Evolutionary conservation across 179 eudicot genomes (phyloP).

Genomic region (Spinacia oleracea): DNA sequence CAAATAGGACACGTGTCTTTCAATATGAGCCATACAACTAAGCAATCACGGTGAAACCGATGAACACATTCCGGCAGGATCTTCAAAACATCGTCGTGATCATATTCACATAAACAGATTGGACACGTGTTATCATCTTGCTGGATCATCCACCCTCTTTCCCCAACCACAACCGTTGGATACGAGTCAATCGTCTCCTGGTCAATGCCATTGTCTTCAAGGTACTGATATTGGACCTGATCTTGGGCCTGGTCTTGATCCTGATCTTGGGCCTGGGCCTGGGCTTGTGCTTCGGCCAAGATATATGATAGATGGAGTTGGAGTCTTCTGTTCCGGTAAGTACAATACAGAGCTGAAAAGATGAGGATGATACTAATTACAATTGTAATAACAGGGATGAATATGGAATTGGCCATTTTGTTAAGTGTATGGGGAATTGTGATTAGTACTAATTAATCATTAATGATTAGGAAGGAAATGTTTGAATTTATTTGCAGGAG

Average conservation of each 20-base stretch:
- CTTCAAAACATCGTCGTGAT: constrained; percentile 13
- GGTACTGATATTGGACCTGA: neutral
- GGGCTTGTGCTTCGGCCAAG: neutral
- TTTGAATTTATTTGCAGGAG: neutral
- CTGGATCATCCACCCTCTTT: constrained; percentile 4
- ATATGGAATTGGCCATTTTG: too few species aligned
- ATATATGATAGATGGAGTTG: neutral
- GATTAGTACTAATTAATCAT: too few species aligned
- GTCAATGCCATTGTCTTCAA: constrained; percentile 26
- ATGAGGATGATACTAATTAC: neutral
- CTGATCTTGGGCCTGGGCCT: constrained; percentile 9
- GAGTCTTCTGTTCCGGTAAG: neutral
- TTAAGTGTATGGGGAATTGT: too few species aligned
- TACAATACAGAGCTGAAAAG: neutral
- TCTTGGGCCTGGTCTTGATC: too few species aligned
- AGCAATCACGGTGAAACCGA: constrained; percentile 30
- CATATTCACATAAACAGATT: constrained; percentile 30
- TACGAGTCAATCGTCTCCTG: constrained; percentile 27
- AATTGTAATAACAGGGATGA: too few species aligned
- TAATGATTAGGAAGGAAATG: neutral
- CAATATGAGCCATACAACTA: constrained; percentile 25
- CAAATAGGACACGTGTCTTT: constrained; percentile 36
- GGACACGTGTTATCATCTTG: constrained; percentile 31
- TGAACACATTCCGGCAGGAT: constrained; percentile 29
- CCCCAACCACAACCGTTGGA: constrained; percentile 32